Conservation (phyloP, 2,329 filamentous ascomycete genomes). For the Aspergillus calidoustus region DNA sequence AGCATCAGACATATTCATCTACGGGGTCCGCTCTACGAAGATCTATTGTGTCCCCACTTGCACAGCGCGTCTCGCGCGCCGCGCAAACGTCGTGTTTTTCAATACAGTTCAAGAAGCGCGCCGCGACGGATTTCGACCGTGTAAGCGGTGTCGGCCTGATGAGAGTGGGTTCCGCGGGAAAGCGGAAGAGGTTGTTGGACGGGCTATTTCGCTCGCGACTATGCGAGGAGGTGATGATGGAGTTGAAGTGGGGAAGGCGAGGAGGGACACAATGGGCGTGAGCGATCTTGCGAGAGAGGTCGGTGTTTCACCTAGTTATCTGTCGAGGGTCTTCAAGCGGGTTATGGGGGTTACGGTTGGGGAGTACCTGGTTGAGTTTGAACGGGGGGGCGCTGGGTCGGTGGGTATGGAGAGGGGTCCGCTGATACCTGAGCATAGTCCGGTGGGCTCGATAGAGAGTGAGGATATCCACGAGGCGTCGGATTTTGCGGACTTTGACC, state of each 20-base stretch:
- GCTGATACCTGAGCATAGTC: neutral
- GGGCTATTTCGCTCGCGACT: neutral
- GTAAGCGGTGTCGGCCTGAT: constrained; percentile 35
- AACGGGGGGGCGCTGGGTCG: neutral
- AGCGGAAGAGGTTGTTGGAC: constrained; percentile 6
- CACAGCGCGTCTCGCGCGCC: neutral
- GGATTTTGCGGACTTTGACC: neutral
- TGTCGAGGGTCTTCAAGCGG: constrained; percentile 63
- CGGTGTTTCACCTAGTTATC: constrained; percentile 61
- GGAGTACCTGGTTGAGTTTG: constrained; percentile 33
- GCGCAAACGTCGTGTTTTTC: neutral
- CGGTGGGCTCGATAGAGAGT: neutral
- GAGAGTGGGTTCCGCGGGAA: constrained; percentile 21
- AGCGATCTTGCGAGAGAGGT: constrained; percentile 56
- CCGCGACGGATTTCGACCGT: neutral
- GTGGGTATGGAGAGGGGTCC: neutral
- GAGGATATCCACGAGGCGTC: neutral
- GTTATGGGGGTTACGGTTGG: constrained; percentile 56
- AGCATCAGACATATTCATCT: neutral
- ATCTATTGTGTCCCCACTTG: neutral
- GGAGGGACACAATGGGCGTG: constrained; percentile 39
- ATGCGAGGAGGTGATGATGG: neutral
- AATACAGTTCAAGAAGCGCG: neutral
- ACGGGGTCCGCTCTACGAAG: neutral
- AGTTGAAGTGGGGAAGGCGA: too few species aligned